Base-by-base conservation (phyloP, 345 rosid species). In the Ceriops tagal region DNA sequence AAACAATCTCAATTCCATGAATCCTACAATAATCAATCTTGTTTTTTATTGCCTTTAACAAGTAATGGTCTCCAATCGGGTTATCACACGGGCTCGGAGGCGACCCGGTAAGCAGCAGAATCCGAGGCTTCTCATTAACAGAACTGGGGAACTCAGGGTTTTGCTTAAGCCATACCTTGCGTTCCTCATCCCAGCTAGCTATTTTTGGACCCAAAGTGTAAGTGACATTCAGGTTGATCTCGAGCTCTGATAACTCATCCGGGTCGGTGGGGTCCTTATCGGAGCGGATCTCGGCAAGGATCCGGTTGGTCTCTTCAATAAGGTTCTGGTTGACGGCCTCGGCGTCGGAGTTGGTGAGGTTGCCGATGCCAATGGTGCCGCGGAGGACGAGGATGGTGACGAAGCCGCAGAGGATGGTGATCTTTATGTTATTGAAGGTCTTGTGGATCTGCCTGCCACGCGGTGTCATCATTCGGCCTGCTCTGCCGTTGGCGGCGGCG, bases 1-100 rank as follows among this genome's bases (percentile, higher is more conserved):
- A 93, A 56, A 93, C 97, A 76, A 91, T 91, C 83, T 93, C 98
- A 62, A 93, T 91, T 80, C 97, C 97, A 68, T 93, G 98, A 75
- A 91, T 81, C 86, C 98, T 88, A 78, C 98, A 91, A 58, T 93
- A 93, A 58, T 93, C 98, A 58, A 93, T 91, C 87, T 93, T 91
- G 73, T 93, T 93, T 89, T 93, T 93, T 8, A 91, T 73, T 0
- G 92, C 83, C 65, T 93, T 93, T 82, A 93, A 77, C 65, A 91
- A 74, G 70, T 88, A 93, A 71, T 93, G 98, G 72, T 93, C 98
- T 47, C 98, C 97, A 43, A 93, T 93, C 0, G 98, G 78, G 67
- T 93, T 93, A 65, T 93, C 98, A 65, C 98, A 93, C 2, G 98
- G 97, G 46, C 81, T 89, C 0, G 98, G 98, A 0, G 93, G 89